Percentiles rank a stretch among this genome's conserved stretches.
These are phyloP conservation scores for Dalbergia oliveri DNA, from an alignment of 306 rosid genomes.

Conservation along the genomic window DNA sequence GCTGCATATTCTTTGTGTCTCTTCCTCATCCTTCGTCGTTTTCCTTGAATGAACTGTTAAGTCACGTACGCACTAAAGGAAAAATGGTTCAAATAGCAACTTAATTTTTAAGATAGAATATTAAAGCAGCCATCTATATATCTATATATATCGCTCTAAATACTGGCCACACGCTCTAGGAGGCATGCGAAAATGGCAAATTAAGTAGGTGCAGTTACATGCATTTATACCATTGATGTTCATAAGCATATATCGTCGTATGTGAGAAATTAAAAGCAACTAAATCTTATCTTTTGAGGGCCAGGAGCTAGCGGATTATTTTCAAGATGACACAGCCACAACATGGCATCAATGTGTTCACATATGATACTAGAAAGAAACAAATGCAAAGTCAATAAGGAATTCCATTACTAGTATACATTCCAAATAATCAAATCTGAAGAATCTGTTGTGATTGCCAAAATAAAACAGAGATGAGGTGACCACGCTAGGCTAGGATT, in stretches of 20 bases:
- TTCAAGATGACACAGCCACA: background rate
- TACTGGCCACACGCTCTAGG: background rate
- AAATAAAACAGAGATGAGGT: conserved; percentile 35
- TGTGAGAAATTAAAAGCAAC: background rate
- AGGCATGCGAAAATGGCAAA: background rate
- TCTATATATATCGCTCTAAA: background rate
- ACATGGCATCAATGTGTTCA: conserved; percentile 17
- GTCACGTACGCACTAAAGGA: background rate
- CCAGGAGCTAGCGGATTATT: background rate
- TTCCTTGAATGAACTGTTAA: background rate
- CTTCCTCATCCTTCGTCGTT: background rate
- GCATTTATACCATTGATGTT: background rate
- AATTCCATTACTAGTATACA: conserved; percentile 22
- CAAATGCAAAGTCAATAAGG: conserved; percentile 16
- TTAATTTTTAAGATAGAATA: background rate
- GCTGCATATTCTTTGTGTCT: conserved; percentile 14
- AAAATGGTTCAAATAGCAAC: background rate
- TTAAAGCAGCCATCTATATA: background rate
- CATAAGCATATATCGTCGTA: background rate
- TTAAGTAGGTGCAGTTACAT: background rate
- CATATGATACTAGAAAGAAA: background rate
- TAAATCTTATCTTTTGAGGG: background rate
- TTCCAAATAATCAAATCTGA: conserved; percentile 5
- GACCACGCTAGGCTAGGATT: conserved; percentile 17
- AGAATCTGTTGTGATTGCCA: conserved; percentile 4